phyloP scores from a whole-genome alignment of 768 basidiomycete species.

The Pisolithus sp. region DNA sequence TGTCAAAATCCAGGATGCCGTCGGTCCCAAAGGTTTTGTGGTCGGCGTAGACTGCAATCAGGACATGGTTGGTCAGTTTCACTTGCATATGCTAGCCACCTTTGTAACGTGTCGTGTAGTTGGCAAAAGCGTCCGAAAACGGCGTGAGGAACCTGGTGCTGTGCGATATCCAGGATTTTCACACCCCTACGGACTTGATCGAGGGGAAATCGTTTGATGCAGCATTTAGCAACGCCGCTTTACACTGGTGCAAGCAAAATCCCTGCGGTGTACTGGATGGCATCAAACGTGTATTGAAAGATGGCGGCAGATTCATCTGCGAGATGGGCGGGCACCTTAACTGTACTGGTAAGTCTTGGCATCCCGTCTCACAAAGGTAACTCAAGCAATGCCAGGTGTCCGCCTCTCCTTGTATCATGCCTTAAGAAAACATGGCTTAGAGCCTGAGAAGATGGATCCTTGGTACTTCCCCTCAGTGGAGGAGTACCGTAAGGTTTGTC shows the following conservation, averaged over 20 bases:
- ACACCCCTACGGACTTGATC: constrained; percentile 25
- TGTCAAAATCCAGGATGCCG: constrained; percentile 44
- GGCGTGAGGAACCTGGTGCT: constrained; percentile 44
- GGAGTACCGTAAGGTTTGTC: constrained; percentile 53
- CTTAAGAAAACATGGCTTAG: constrained; percentile 44
- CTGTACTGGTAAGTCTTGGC: constrained; percentile 44
- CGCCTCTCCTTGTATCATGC: constrained; percentile 51
- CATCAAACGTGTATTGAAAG: constrained; percentile 55
- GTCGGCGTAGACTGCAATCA: constrained; percentile 66
- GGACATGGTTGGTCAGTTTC: constrained; percentile 54
- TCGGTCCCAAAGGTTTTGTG: constrained; percentile 47
- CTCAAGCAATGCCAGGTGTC: constrained; percentile 41
- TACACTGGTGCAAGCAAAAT: constrained; percentile 83
- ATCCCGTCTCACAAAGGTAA: constrained; percentile 1
- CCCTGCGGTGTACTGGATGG: constrained; percentile 60
- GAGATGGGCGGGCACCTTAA: constrained; percentile 81
- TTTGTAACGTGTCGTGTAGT: constrained; percentile 29
- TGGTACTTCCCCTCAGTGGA: constrained; percentile 79
- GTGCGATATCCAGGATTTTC: constrained; percentile 47
- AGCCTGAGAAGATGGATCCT: constrained; percentile 61
- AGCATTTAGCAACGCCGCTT: constrained; percentile 71
- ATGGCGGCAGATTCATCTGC: constrained; percentile 63
- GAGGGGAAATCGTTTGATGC: constrained; percentile 51
- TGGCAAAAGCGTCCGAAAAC: constrained; percentile 43
- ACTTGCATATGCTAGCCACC: not conserved